Evolutionary conservation across 129 eudicot species (phyloP).

Genomic region (Tanacetum coccineum): DNA sequence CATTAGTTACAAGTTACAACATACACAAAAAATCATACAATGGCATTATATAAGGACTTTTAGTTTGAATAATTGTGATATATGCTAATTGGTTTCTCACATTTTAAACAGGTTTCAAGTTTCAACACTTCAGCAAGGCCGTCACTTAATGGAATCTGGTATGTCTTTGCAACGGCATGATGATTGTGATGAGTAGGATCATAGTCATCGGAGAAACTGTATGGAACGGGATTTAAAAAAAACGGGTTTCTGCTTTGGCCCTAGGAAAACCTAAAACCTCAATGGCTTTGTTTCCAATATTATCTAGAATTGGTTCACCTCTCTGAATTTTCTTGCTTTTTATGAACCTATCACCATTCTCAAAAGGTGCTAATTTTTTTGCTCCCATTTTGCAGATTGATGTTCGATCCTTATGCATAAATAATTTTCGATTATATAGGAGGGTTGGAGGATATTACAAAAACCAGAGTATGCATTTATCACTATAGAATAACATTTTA

Average conservation of each 20-base stretch:
- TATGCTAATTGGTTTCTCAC: too few relatives aligned
- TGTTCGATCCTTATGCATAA: conserved; percentile 71
- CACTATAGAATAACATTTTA: conserved; percentile 9
- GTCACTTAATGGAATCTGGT: conserved; percentile 17
- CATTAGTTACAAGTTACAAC: too few relatives aligned
- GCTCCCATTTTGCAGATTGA: conserved; percentile 48
- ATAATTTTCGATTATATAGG: conserved; percentile 70
- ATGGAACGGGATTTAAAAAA: conserved; percentile 72
- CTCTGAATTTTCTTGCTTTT: conserved; percentile 5
- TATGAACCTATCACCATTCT: not conserved
- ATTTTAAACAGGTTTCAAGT: conserved; percentile 81
- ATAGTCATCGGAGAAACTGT: conserved; percentile 72
- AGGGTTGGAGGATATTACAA: conserved; percentile 66
- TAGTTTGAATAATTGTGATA: too few relatives aligned
- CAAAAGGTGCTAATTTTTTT: conserved; percentile 4
- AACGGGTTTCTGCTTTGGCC: conserved; percentile 60
- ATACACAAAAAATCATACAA: too few relatives aligned
- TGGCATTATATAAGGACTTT: too few relatives aligned
- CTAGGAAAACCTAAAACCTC: conserved; percentile 29
- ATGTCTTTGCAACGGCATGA: conserved; percentile 39
- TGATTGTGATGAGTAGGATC: conserved; percentile 61
- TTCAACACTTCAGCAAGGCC: conserved; percentile 60
- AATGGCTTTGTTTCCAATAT: conserved; percentile 22
- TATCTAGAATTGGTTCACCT: conserved; percentile 27
- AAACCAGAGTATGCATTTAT: conserved; percentile 69